Base-by-base conservation (phyloP, 257 asterid genomes). In the Craterostigma plantagineum region DNA sequence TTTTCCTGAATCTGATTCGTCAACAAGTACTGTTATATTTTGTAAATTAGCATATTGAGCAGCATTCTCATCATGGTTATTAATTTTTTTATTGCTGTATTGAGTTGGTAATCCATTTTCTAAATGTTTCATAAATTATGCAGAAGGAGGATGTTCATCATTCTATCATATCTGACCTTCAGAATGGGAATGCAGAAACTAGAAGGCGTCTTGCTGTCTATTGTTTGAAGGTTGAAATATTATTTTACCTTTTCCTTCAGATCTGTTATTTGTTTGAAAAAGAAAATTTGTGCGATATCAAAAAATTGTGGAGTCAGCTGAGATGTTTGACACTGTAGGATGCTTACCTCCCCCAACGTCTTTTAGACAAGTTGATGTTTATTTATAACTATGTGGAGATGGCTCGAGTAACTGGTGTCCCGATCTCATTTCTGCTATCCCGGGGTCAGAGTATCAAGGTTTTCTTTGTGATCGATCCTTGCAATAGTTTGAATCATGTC, bases 321-420 rank as follows among this genome's bases (percentile, higher is more conserved):
- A 68, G 56, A 37, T 46, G 18, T 23, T 52, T 40, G 43, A 44
- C 1, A 14, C n/a, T 65, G 50, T 70, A 87, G 98, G 95, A 87
- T 68, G 98, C 98, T 49, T 82, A 87, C 77, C 98, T 87, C 63
- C 98, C 98, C 18, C 98, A 87, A 57, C 87, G 98, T 40, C 90
- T 87, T 46, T 65, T 87, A 79, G 98, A 87, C 62, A 87, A 87
- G 73, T 67, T 87, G 67, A 87, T 87, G 98, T 70, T 65, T 54
- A 60, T 87, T 39, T 87, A 87, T 67, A 87, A 87, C 61, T 87
- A 82, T 63, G 92, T 87, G 63, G 98, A 87, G 76, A 87, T 87
- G 98, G 98, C 98, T 66, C 87, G 98, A 62, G 98, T 87, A 39
- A 87, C 98, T n/a, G 98, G 98, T 53, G 98, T 87, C 54, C 98